Conservation (phyloP, 1,139 yeast species). For the Lodderomyces parapsilosis region DNA sequence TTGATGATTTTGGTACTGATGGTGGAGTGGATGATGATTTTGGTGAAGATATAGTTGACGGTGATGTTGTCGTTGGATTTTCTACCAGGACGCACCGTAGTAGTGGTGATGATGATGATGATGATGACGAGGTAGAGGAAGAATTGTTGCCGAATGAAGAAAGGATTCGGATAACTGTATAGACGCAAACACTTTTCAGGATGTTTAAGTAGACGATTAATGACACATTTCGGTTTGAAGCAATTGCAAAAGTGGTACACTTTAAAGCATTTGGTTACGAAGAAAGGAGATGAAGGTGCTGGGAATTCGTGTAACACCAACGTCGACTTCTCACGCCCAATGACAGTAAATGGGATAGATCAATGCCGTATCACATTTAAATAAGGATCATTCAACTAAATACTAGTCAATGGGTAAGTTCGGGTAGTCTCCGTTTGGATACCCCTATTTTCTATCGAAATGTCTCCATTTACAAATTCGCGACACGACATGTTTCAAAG, state of each 20-base stretch:
- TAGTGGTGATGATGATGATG: background rate
- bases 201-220: background rate
- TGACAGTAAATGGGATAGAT: too few species aligned
- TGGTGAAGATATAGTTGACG: background rate
- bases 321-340: too few species aligned
- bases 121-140: background rate
- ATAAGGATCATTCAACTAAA: too few species aligned
- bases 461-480: background rate
- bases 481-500: background rate
- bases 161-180: background rate
- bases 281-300: too few species aligned
- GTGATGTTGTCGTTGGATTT: background rate
- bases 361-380: too few species aligned
- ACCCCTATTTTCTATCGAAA: background rate
- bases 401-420: too few species aligned
- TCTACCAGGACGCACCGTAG: background rate
- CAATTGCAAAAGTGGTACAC: too few species aligned
- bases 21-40: conserved; percentile 2
- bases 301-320: too few species aligned
- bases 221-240: too few species aligned
- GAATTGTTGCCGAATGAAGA: background rate
- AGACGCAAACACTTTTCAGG: background rate
- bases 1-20: background rate
- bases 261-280: too few species aligned
- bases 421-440: background rate